These are phyloP conservation scores for Athelia psychrophila DNA, from an alignment of 1,284 basidiomycete genomes.

Conservation along the genomic window DNA sequence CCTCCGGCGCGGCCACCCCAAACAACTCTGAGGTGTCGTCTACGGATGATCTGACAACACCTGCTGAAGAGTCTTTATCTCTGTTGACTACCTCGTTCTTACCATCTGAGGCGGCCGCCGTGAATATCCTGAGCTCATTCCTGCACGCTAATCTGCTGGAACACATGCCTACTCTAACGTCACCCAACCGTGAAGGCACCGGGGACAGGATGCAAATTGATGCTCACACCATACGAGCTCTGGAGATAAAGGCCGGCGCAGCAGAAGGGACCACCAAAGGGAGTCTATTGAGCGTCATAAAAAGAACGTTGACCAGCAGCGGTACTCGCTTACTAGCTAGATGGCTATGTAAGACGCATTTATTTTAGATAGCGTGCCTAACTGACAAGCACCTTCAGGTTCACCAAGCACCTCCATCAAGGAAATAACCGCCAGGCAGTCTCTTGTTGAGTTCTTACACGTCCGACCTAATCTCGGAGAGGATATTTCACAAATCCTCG, in stretches of 20 bases:
- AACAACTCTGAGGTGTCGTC: background rate
- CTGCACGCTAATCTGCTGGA: constrained; percentile 75
- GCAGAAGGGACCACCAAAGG: constrained; percentile 74
- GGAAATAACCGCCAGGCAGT: constrained; percentile 76
- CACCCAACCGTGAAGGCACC: constrained; percentile 58
- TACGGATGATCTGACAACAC: constrained; percentile 2
- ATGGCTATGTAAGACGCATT: constrained; percentile 63
- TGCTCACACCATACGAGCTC: constrained; percentile 83
- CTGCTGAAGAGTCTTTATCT: background rate
- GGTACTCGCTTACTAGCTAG: constrained; percentile 77
- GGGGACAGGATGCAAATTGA: constrained; percentile 85
- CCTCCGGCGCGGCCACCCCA: constrained; percentile 4
- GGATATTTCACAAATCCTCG: constrained; percentile 63
- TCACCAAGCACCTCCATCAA: constrained; percentile 80
- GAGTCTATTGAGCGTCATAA: constrained; percentile 76
- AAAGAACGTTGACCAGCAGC: constrained; percentile 77
- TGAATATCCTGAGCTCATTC: constrained; percentile 67
- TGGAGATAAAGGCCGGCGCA: constrained; percentile 82
- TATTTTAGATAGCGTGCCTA: background rate
- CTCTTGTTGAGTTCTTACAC: constrained; percentile 77
- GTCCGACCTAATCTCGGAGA: constrained; percentile 61
- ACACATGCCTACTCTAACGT: constrained; percentile 66
- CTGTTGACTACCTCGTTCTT: constrained; percentile 16
- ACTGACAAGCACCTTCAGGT: constrained; percentile 44
- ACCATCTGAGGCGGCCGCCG: constrained; percentile 53